Evolutionary conservation across 2,329 filamentous ascomycete species (phyloP), one percentile per base, ranked within the genome.

Genomic region (Colletotrichum godetiae): DNA sequence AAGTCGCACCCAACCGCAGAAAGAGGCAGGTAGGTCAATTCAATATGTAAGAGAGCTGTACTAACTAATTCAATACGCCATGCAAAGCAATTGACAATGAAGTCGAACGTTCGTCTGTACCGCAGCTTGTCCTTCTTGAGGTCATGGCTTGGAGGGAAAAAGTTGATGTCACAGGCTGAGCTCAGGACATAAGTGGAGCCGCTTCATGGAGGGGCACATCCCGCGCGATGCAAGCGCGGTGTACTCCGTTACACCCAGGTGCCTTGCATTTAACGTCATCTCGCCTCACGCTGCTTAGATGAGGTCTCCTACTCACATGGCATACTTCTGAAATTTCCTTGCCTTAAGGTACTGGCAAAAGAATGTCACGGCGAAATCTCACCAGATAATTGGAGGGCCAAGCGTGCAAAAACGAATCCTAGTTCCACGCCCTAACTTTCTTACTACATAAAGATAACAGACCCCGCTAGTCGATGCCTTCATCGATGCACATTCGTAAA

Each of bases 101-200:
- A 35, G n/a, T 42, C 4, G 13, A 55, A 8, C 4, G 22, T 24
- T 62, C 19, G 49, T 19, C 60, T 42, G 10, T 49, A 60, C 33
- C 29, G 31, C 53, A 27, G 15, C 33, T 19, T 22, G 27, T 31
- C 3, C 53, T 46, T 60, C 24, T 42, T 53, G 13, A 42, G 27
- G 42, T 56, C 33, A 56, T 24, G 27, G 59, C 46, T 22, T 29
- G 35, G 35, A 52, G 22, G 55, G 37, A 65, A 69, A 60, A 52
- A 60, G 67, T 70, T 61, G 71, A 61, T 70, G 67, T 66, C 67
- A 73, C 60, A 60, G 56, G 59, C 66, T 64, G 19, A 59, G 53
- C 66, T 56, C 42, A 53, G 35, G 19, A 61, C 56, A 60, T 56
- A 71, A 68, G 71, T 73, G 71, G 71, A 67, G 71, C 71, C 31